Conservation (phyloP, 331 rosid species). For the Pyrus hybrid region DNA sequence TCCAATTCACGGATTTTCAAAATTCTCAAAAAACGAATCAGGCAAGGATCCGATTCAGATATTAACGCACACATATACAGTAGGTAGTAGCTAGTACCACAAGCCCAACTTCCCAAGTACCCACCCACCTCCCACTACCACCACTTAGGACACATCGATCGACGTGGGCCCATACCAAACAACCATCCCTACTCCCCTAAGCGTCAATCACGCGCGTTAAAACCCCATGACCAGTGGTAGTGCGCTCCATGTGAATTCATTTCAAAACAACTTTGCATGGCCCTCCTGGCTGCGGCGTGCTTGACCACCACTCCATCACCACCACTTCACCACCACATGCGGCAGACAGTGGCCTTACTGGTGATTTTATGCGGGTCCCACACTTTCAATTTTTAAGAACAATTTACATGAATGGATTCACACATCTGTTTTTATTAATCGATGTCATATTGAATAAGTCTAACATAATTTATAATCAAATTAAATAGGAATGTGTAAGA, state of each 20-base stretch:
- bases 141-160: background rate
- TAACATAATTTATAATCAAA: too few species aligned
- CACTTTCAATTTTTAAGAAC: too few species aligned
- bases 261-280: too few species aligned
- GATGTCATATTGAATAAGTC: too few species aligned
- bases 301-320: background rate
- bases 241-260: slow-evolving; percentile 16
- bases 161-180: background rate
- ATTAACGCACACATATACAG: slow-evolving; percentile 1
- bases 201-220: background rate
- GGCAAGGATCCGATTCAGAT: too few species aligned
- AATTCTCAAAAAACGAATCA: too few species aligned
- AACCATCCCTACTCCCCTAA: background rate
- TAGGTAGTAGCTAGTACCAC: background rate
- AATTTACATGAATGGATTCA: too few species aligned
- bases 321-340: background rate
- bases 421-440: too few species aligned
- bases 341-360: background rate
- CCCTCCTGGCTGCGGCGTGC: background rate
- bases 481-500: too few species aligned
- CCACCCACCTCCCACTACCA: background rate
- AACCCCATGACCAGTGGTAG: background rate
- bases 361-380: background rate
- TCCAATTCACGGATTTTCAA: too few species aligned
- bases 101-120: background rate